Percentiles rank a stretch among this genome's conserved stretches.
Conservation (phyloP, 2,329 filamentous ascomycete species). For the Fulvia fulva region DNA sequence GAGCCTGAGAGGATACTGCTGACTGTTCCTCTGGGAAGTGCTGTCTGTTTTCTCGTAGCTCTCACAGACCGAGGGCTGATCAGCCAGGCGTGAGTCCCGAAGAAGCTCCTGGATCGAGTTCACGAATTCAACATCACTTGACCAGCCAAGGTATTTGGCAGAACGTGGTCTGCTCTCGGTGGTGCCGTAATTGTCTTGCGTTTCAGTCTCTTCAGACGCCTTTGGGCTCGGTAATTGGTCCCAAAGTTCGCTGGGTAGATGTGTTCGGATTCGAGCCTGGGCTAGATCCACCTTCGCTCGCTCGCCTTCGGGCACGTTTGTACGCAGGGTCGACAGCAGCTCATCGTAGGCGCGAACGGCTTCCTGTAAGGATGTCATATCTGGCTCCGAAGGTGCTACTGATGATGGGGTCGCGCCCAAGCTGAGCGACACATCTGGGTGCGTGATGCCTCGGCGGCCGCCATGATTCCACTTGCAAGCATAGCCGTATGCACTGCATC, state of each 20-base stretch:
- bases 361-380: neutral
- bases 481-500: slow-evolving; percentile 15
- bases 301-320: neutral
- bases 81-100: neutral
- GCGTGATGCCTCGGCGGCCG: slow-evolving; percentile 8
- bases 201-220: neutral
- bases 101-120: neutral
- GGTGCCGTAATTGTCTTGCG: neutral
- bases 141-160: neutral
- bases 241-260: slow-evolving; percentile 5
- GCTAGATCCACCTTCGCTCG: slow-evolving; percentile 1
- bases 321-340: slow-evolving; percentile 1
- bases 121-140: neutral
- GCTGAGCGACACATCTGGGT: slow-evolving; percentile 1
- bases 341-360: slow-evolving; percentile 12
- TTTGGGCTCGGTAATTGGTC: neutral
- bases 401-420: neutral
- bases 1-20: slow-evolving; percentile 3
- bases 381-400: no score
- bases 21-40: neutral
- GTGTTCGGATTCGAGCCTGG: slow-evolving; percentile 5
- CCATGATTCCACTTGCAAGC: slow-evolving; percentile 11
- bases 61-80: neutral
- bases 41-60: slow-evolving; percentile 4
- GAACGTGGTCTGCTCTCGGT: neutral